Percentiles rank a stretch among this genome's conserved stretches.
These are phyloP conservation scores for Exophiala viscosa DNA, from an alignment of 2,329 filamentous ascomycete species.

Conservation along the genomic window DNA sequence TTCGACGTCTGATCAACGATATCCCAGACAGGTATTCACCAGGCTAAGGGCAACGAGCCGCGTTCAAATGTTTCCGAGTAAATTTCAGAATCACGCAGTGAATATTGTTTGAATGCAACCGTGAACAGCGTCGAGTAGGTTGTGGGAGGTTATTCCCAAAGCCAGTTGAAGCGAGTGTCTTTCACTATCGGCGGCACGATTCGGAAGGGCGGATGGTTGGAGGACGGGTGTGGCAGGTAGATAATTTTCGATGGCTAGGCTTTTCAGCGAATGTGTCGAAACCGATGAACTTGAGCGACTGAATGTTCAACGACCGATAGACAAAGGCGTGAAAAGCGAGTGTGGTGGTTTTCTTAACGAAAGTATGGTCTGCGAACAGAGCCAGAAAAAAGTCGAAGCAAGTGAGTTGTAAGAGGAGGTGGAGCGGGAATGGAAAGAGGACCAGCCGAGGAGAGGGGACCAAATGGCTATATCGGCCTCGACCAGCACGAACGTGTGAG, in stretches of 20 bases:
- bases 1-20: background rate
- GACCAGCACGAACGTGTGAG: constrained; percentile 8
- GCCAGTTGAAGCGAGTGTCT: background rate
- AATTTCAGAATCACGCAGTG: background rate
- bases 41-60: background rate
- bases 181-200: background rate
- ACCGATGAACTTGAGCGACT: constrained; percentile 28
- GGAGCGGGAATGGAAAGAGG: constrained; percentile 24
- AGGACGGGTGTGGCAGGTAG: background rate
- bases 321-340: constrained; percentile 26
- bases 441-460: constrained; percentile 21
- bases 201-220: background rate
- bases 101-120: background rate
- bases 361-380: constrained; percentile 30
- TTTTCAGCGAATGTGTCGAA: constrained; percentile 25
- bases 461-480: constrained; percentile 28
- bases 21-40: background rate
- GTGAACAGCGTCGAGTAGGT: background rate
- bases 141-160: background rate
- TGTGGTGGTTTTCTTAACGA: constrained; percentile 26
- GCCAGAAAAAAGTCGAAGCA: constrained; percentile 19
- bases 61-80: background rate
- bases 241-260: background rate
- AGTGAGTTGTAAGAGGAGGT: constrained; percentile 21
- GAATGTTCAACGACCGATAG: constrained; percentile 25